phyloP scores from a whole-genome alignment of 139 green algal genomes.

The Limnomonas spitsbergensis region DNA sequence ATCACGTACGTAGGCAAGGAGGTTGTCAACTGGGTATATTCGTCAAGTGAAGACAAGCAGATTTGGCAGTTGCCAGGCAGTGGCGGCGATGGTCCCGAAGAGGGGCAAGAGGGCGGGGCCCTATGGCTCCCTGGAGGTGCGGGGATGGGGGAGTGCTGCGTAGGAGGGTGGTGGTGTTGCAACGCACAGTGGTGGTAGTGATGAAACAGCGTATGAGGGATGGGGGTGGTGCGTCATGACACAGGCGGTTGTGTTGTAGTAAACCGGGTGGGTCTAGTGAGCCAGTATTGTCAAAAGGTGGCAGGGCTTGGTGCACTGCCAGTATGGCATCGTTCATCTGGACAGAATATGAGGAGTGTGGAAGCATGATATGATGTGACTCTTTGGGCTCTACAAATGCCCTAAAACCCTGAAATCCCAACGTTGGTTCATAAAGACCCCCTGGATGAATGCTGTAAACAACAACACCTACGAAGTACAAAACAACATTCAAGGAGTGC shows the following conservation, averaged over 20 bases:
- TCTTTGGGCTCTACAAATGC: no score
- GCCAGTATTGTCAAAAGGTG: background rate
- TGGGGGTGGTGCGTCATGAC: no score
- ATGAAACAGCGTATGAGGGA: no score
- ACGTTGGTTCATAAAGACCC: no score
- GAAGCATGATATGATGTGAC: no score
- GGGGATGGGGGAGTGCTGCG: background rate
- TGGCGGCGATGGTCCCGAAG: background rate
- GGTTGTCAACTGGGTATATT: slow-evolving; percentile 31
- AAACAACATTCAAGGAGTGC: no score
- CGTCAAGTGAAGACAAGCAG: slow-evolving; percentile 29
- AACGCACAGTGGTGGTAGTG: background rate
- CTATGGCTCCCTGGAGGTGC: slow-evolving; percentile 34
- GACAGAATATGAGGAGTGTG: no score
- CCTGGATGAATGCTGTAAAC: no score
- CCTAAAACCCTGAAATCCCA: no score
- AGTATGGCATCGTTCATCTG: no score
- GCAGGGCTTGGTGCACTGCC: background rate
- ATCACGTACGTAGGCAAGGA: slow-evolving; percentile 21
- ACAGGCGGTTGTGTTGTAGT: no score
- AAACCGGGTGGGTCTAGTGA: background rate
- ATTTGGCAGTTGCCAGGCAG: slow-evolving; percentile 18
- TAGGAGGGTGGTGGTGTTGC: background rate
- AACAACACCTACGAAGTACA: no score
- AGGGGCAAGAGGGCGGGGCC: slow-evolving; percentile 23